These are phyloP conservation scores for Pseudonitzschia multistriata DNA, from an alignment of 108 stramenopile species.

Conservation along the genomic window DNA sequence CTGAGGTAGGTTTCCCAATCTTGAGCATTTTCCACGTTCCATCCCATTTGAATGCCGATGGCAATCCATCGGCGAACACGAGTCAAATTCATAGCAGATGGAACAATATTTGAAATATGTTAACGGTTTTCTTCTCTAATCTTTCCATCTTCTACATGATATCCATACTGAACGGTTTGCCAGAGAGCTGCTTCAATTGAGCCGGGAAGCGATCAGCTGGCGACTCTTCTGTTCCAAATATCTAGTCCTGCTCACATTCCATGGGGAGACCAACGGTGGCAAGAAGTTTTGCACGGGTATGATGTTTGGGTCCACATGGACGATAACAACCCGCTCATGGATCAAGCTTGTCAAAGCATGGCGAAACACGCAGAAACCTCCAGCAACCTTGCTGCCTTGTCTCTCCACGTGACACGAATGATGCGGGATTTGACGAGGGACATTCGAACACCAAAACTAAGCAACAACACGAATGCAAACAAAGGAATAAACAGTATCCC, in stretches of 20 bases:
- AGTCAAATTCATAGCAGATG: background rate
- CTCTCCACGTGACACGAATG: constrained; percentile 70
- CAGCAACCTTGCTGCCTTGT: constrained; percentile 74
- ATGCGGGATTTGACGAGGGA: constrained; percentile 51
- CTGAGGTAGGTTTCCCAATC: constrained; percentile 37
- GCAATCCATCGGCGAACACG: background rate
- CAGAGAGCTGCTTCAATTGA: constrained; percentile 38
- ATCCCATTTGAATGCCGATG: background rate
- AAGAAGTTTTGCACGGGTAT: constrained; percentile 66
- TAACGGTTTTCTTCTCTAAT: background rate
- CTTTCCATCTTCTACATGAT: background rate
- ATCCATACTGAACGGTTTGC: background rate
- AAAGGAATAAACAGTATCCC: background rate
- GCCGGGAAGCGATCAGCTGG: constrained; percentile 39
- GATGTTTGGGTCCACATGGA: constrained; percentile 81
- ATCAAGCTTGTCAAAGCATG: constrained; percentile 50
- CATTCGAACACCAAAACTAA: constrained; percentile 3
- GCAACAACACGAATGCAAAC: background rate
- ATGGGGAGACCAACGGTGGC: constrained; percentile 74
- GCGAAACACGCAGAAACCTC: constrained; percentile 51
- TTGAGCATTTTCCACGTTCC: background rate
- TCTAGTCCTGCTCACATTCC: constrained; percentile 70
- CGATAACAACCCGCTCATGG: constrained; percentile 32
- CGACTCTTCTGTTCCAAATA: constrained; percentile 57
- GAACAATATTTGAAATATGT: too few relatives aligned